Evolutionary conservation across 129 eudicot species (phyloP), one percentile per base, ranked within the genome.

Genomic region (Centaurea solstitialis): DNA sequence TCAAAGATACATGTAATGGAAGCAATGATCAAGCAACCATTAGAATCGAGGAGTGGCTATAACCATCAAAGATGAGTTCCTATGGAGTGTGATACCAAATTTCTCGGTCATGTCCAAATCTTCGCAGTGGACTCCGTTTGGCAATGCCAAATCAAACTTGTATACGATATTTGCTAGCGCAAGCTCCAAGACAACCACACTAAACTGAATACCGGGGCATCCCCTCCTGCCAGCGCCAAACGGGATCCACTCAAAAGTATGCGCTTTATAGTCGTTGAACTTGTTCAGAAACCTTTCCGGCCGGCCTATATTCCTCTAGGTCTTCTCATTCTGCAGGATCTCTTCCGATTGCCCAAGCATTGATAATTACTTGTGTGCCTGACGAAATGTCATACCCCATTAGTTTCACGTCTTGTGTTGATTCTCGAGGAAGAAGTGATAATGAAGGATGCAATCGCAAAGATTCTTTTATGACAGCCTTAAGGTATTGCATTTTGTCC

Each of bases 171-270:
- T 88, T 21, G 92, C 94, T 26, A 88, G 23, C 9, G 75, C 81
- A 59, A 86, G 85, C 80, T 90, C 90, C 13, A 6, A 74, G 9
- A 76, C 62, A 17, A 82, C 85, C 26, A 66, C 35, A 6, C 89
- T 85, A 75, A 88, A 91, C 1, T 66, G 40, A 43, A 80, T 81
- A 0, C 93, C 96, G 0, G 96, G 96, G 18, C 96, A 91, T 0
- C 84, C 83, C 70, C 96, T 85, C 70, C 91, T 38, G 5, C 96
- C 93, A 1, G 87, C 89, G 15, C 96, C 93, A 72, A 91, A 91
- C 0, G 96, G 93, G 50, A 82, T 76, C 64, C 78, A 61, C 83
- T 86, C 83, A 68, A 88, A 88, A 22, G 83, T 9, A 12, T 77
- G 81, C 10, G 91, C 92, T 62, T 70, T 83, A 64, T 67, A 80